Conservation (phyloP, 2,329 filamentous ascomycete species). For the Fusarium hostae region DNA sequence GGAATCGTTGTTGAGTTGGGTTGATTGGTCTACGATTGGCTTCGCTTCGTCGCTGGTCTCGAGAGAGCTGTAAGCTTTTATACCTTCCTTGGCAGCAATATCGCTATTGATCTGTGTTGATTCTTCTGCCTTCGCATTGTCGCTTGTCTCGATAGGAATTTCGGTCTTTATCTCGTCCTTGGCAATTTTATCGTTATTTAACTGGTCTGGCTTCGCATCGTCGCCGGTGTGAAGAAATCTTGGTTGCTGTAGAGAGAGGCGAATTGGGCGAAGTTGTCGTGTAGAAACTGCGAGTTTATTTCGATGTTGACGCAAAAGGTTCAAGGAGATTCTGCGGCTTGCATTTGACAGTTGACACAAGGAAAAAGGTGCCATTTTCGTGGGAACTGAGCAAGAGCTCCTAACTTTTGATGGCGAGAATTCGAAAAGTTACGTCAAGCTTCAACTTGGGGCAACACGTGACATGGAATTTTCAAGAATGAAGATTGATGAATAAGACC, state of each 20-base stretch:
- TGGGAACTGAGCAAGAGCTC: neutral
- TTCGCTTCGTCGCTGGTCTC: neutral
- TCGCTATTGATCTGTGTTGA: neutral
- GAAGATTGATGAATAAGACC: too few species aligned
- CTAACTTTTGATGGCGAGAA: neutral
- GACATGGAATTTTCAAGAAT: neutral
- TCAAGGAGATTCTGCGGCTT: neutral
- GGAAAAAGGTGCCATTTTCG: neutral
- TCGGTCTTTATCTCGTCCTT: too few species aligned
- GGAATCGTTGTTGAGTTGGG: neutral
- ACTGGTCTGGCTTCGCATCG: neutral
- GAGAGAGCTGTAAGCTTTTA: neutral
- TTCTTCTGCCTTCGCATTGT: too few species aligned
- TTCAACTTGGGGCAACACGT: neutral
- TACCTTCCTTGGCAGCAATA: neutral
- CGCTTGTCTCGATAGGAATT: neutral
- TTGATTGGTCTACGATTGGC: neutral
- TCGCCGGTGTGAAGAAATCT: neutral
- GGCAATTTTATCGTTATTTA: neutral
- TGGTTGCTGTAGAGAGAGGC: neutral
- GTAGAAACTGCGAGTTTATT: neutral
- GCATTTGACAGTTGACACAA: neutral
- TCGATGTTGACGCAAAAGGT: neutral
- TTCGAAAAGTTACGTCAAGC: neutral
- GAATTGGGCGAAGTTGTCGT: neutral